Evolutionary conservation across 208 protist genomes (phyloP), one percentile per base, ranked within the genome.

Genomic region (Porcisia hertigi): DNA sequence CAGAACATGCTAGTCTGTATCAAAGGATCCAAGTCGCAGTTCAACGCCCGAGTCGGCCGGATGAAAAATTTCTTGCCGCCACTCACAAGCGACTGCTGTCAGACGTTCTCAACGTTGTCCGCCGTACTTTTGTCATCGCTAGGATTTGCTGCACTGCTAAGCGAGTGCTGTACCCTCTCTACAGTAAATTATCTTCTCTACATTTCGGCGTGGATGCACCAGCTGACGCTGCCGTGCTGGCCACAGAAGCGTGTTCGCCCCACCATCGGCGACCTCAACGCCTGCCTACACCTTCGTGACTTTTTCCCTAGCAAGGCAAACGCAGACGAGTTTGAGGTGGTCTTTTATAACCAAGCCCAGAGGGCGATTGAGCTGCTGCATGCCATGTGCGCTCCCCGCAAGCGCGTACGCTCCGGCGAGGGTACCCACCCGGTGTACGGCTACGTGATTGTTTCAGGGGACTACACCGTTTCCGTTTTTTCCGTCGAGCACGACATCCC

Each of bases 111-210:
- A 9, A 94, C 91, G 4, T 59, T 96, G 54, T 87, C 88, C 1
- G 91, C 91, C 1, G 79, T 96, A 20, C 63, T 95, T 47, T 83
- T 97, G 23, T 95, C 89, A 25, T 94, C 91, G 8, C 67, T 97
- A 5, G 87, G 90, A 25, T 92, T 89, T 64, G 91, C 88, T 34
- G 88, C 88, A 30, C 86, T 84, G 60, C 77, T 93, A 69, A 78
- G 83, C 69, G 86, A 89, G 54, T 94, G 86, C 69, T 90, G 79
- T 60, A 81, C 72, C 59, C 75, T 86, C 16, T 95, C 90, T 25
- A 93, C 90, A 18, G 86, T 97, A 6, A 95, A 97, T 79, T 97
- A 96, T 71, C 69, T 97, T 34, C 82, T 96, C 6, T 97, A 97
- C 82, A 92, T 95, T 71, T 88, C 93, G 1, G 93, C 93, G 5